Conservation (phyloP, 208 protist species). For the Acanthamoeba sp. region DNA sequence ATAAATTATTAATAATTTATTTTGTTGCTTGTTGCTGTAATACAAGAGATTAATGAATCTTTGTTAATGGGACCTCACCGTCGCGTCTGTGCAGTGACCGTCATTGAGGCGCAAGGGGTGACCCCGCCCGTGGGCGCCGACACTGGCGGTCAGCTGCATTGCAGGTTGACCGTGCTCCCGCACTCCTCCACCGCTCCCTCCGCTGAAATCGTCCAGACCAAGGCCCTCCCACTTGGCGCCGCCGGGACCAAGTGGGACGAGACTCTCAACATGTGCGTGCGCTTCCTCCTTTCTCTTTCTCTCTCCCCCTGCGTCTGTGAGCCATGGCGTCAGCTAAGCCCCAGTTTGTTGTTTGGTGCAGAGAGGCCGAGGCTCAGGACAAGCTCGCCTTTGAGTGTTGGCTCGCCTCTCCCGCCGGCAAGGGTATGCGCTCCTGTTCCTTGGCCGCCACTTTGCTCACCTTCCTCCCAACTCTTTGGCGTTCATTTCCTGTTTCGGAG, state of each 20-base stretch:
- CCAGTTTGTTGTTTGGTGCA: background rate
- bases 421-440: background rate
- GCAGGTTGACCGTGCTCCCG: background rate
- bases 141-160: background rate
- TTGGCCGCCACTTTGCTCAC: background rate
- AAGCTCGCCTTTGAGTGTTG: constrained; percentile 36
- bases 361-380: background rate
- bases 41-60: no score
- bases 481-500: background rate
- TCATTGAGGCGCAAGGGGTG: constrained; percentile 8
- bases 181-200: background rate
- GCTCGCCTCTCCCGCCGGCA: background rate
- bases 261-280: background rate
- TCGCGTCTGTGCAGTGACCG: background rate
- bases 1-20: no score
- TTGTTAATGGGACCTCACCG: no score
- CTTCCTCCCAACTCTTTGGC: background rate
- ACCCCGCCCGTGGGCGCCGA: background rate
- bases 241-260: background rate
- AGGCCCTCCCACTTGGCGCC: background rate
- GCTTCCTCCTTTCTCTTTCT: background rate
- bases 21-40: no score
- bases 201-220: background rate
- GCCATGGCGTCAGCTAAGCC: background rate
- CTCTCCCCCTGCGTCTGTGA: background rate